Evolutionary conservation across 2,329 filamentous ascomycete species (phyloP), one percentile per base, ranked within the genome.

Genomic region (Podosphaera fusca): DNA sequence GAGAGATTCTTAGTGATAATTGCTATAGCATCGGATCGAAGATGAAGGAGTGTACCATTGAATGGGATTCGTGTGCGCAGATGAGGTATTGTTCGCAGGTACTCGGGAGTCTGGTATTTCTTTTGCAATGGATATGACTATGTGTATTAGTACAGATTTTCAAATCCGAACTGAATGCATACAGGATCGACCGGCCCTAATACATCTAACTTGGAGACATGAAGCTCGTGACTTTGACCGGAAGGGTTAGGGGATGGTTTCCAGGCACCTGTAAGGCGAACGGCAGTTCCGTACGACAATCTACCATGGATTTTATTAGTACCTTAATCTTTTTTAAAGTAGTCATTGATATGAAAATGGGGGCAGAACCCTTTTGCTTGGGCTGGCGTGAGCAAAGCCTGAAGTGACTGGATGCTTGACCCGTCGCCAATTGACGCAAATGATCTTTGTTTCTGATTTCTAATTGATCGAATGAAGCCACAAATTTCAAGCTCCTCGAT

Each of bases 121-220:
- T 95, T 95, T 70, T 98, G 92, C 31, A 98, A 80, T 2, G 92
- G 92, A 67, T 87, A 94, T 60, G 82, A 85, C 85, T 96, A 65
- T 34, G 62, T 34, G 50, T 42, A 12, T 54, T 8, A 29, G 34
- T 12, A 31, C 1, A 30, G 9, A 47, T 35, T 30, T 34, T 47
- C 33, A 8, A 35, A 21, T 46, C n/a, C 38, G 8, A 33, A 21
- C 14, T 52, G 45, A 65, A 71, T 33, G 47, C 80, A 69, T 74
- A 92, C 87, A 63, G 87, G 76, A 72, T 95, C 82, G 55, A 88
- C 85, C 46, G 79, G 72, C 51, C 90, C 92, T 49, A 94, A 70
- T 30, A 94, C 69, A 50, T 79, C 76, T 53, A 92, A 77, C 38
- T 75, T 69, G 30, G 76, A 74, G 57, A 87, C 86, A 65, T 86